A percentile compares a stretch with the other conserved stretches of the same genome.
phyloP scores from a whole-genome alignment of 176 grass and related monocot genomes.

The Rhipidocladum racemiflorum region DNA sequence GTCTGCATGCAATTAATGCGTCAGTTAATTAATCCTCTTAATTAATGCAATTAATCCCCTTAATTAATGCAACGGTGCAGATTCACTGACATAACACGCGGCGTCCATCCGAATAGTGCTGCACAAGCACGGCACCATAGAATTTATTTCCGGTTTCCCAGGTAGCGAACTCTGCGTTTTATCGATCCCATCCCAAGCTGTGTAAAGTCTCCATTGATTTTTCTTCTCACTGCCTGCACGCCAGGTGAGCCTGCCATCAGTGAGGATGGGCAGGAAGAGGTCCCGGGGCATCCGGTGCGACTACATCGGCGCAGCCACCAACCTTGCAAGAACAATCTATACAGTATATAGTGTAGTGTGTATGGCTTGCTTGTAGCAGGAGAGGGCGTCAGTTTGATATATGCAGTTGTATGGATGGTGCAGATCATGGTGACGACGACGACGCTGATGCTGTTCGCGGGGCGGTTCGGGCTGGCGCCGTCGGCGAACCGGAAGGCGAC shows the following conservation, averaged over 20 bases:
- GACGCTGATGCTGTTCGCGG: slow-evolving; percentile 93
- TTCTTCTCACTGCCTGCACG: not conserved
- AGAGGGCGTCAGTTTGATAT: not conserved
- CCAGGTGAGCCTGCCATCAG: slow-evolving; percentile 43
- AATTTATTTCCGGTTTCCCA: too few species aligned
- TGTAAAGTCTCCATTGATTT: too few species aligned
- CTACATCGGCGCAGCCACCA: slow-evolving; percentile 89
- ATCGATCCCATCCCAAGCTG: too few species aligned
- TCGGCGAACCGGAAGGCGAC: slow-evolving; percentile 92
- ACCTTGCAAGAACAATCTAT: slow-evolving; percentile 38
- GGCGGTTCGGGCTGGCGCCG: slow-evolving; percentile 91
- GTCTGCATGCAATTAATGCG: too few species aligned
- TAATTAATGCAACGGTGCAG: too few species aligned
- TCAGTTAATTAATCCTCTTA: too few species aligned
- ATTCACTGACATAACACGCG: too few species aligned
- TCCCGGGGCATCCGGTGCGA: slow-evolving; percentile 71
- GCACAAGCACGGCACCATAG: too few species aligned
- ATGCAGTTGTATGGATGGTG: not conserved
- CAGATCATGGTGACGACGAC: slow-evolving; percentile 94
- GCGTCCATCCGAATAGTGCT: too few species aligned
- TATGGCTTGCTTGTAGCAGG: not conserved
- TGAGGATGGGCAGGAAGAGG: slow-evolving; percentile 40
- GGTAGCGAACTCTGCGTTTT: too few species aligned
- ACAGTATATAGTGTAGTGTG: not conserved
- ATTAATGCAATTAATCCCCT: too few species aligned